Conservation (phyloP, 768 basidiomycete species). For the Pulveroboletus frians region DNA sequence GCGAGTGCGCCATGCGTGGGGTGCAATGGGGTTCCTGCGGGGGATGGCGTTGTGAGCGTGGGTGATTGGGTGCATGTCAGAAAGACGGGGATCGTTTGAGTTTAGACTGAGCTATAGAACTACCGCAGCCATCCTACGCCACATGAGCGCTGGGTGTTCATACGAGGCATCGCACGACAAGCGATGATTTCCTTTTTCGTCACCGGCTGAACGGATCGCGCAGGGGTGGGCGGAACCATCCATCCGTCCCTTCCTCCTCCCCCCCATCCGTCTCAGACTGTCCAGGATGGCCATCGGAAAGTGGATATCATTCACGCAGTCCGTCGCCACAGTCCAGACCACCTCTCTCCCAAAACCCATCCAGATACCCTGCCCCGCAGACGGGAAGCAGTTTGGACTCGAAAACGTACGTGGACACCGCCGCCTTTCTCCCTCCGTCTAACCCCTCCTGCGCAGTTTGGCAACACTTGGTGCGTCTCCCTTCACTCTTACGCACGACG, state of each 20-base stretch:
- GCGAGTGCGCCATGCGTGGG: slow-evolving; percentile 60
- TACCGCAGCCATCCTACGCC: not conserved
- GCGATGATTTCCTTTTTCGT: not conserved
- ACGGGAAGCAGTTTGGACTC: slow-evolving; percentile 89
- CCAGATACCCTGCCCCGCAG: slow-evolving; percentile 47
- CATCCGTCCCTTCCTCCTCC: not conserved
- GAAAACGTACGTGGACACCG: slow-evolving; percentile 73
- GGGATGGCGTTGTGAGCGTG: slow-evolving; percentile 49
- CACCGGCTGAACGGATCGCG: slow-evolving; percentile 6
- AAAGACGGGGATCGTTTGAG: slow-evolving; percentile 34
- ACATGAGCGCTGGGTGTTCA: not conserved
- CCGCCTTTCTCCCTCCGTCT: slow-evolving; percentile 4
- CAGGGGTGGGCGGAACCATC: slow-evolving; percentile 10
- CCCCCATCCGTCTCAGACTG: not conserved
- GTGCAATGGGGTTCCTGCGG: slow-evolving; percentile 53
- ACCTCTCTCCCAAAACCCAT: slow-evolving; percentile 26
- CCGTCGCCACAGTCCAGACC: slow-evolving; percentile 21
- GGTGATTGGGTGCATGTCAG: slow-evolving; percentile 56
- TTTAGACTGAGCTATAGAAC: not conserved
- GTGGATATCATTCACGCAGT: slow-evolving; percentile 35
- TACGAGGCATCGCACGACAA: not conserved
- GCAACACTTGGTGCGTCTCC: slow-evolving; percentile 81
- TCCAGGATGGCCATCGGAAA: slow-evolving; percentile 35
- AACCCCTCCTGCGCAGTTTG: slow-evolving; percentile 56
- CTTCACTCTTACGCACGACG: slow-evolving; percentile 2